A percentile compares a stretch with the other conserved stretches of the same genome.
Conservation (phyloP, 495 filamentous ascomycete species). For the Letharia columbiana region DNA sequence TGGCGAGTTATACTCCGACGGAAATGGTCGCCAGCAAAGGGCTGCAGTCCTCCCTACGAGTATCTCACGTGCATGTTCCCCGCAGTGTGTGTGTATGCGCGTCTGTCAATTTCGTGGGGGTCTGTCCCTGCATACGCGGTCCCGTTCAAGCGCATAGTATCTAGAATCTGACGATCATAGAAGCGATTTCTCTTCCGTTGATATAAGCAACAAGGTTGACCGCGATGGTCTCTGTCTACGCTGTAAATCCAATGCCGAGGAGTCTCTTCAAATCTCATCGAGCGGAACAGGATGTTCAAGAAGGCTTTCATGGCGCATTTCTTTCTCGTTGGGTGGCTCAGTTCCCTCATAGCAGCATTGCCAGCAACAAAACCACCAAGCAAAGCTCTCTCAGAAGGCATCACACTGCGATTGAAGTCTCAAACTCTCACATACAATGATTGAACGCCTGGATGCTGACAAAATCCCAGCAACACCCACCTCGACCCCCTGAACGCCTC, state of each 20-base stretch:
- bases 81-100: not conserved
- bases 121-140: not conserved
- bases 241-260: not conserved
- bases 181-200: not conserved
- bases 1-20: not conserved
- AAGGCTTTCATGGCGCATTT: not conserved
- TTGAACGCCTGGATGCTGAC: not conserved
- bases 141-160: not conserved
- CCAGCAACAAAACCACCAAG: not conserved
- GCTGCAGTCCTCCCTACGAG: not conserved
- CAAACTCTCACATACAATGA: not conserved
- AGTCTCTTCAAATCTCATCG: not conserved
- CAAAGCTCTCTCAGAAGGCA: not conserved
- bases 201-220: not conserved
- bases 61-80: not conserved
- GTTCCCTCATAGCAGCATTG: not conserved
- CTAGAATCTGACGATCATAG: not conserved
- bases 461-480: not conserved
- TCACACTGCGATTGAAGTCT: not conserved
- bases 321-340: not conserved
- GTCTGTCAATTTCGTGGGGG: not conserved
- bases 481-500: not conserved
- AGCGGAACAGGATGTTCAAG: not conserved
- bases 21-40: not conserved
- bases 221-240: not conserved